A percentile compares a stretch with the other conserved stretches of the same genome.
Conservation (phyloP, 306 rosid genomes). For the Begonia fuchsioides region DNA sequence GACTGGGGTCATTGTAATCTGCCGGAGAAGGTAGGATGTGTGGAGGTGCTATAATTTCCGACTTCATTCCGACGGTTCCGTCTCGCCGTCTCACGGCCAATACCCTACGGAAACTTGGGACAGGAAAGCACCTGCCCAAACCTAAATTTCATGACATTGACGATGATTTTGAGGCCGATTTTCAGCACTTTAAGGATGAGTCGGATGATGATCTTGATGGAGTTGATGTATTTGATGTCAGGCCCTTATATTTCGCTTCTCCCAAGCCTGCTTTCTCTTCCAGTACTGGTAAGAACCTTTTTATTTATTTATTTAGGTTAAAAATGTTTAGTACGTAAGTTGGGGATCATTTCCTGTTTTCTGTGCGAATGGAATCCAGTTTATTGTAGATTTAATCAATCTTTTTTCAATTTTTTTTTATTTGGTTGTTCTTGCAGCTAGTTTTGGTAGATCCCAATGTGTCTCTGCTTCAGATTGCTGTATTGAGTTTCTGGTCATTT, state of each 20-base stretch:
- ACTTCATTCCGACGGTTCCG: conserved; percentile 42
- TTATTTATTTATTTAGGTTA: not conserved
- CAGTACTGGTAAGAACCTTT: not conserved
- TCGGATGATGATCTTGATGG: not conserved
- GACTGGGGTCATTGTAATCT: too few relatives aligned
- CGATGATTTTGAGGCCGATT: conserved; percentile 56
- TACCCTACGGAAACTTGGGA: conserved; percentile 32
- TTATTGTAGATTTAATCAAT: too few relatives aligned
- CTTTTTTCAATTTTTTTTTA: too few relatives aligned
- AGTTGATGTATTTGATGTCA: not conserved
- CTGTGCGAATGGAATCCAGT: too few relatives aligned
- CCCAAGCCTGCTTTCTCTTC: too few relatives aligned
- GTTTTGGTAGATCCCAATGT: too few relatives aligned
- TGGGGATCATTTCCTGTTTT: too few relatives aligned
- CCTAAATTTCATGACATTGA: conserved; percentile 26
- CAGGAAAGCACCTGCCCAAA: conserved; percentile 23
- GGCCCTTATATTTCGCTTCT: too few relatives aligned
- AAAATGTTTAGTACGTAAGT: too few relatives aligned
- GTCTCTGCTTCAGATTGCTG: too few relatives aligned
- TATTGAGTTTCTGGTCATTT: too few relatives aligned
- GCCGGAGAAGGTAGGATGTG: conserved; percentile 35
- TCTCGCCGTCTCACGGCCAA: conserved; percentile 46
- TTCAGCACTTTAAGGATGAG: conserved; percentile 1
- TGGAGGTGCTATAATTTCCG: conserved; percentile 97
- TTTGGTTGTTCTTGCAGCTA: too few relatives aligned